phyloP scores from a whole-genome alignment of 495 filamentous ascomycete genomes.

The Hypoxylon crocopeplum region DNA sequence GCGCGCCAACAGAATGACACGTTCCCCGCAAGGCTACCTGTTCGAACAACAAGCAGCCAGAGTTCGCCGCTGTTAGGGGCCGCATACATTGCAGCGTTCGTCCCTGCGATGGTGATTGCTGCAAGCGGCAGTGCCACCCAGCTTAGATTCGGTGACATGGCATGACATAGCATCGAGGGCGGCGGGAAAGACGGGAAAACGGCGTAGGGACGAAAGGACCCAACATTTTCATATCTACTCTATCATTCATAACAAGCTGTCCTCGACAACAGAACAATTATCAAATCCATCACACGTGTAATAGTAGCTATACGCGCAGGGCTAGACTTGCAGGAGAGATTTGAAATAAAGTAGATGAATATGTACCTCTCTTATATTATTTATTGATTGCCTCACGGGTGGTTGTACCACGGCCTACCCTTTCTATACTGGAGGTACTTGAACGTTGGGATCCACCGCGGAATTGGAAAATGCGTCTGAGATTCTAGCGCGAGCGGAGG shows the following conservation, averaged over 20 bases:
- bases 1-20: constrained; percentile 1
- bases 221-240: not conserved
- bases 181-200: not conserved
- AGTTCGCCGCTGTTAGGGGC: too few relatives aligned
- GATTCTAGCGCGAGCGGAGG: too few relatives aligned
- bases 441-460: too few relatives aligned
- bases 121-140: constrained; percentile 23
- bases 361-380: constrained; percentile 1
- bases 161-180: constrained; percentile 24
- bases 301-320: constrained; percentile 8
- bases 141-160: constrained; percentile 36
- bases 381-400: constrained; percentile 5
- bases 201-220: not conserved
- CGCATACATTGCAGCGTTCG: constrained; percentile 7
- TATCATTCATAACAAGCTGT: too few relatives aligned
- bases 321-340: constrained; percentile 4
- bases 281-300: not conserved
- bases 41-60: constrained; percentile 9
- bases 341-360: not conserved
- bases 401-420: too few relatives aligned
- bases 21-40: constrained; percentile 29
- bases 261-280: not conserved
- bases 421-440: too few relatives aligned
- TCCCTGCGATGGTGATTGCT: constrained; percentile 24
- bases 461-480: too few relatives aligned